These are phyloP conservation scores for Psidium guajava DNA, from an alignment of 345 rosid genomes.

Conservation along the genomic window DNA sequence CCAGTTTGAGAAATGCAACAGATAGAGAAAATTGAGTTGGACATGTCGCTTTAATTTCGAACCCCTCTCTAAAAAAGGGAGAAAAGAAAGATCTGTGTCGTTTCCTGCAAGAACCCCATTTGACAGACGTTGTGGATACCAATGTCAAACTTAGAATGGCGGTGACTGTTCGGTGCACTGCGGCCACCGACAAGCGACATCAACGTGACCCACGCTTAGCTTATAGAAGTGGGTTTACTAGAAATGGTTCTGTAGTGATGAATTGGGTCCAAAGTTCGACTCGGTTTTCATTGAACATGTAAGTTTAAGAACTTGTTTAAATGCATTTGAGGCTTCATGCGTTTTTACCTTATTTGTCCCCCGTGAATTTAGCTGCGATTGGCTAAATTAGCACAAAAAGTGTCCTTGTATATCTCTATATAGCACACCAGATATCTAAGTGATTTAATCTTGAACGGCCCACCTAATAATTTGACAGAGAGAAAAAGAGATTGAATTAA, in stretches of 20 bases:
- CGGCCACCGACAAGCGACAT: not conserved
- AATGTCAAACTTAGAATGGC: not conserved
- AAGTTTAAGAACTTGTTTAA: not conserved
- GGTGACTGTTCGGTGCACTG: not conserved
- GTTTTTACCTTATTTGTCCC: not conserved
- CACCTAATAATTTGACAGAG: not conserved
- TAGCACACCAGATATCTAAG: not conserved
- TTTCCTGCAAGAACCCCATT: not conserved
- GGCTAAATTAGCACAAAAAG: not conserved
- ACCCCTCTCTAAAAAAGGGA: too few species aligned
- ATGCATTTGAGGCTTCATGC: not conserved
- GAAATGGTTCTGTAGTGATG: not conserved
- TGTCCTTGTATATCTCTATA: not conserved
- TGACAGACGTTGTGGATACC: not conserved
- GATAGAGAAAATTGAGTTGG: too few species aligned
- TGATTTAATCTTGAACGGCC: not conserved
- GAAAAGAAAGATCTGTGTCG: not conserved
- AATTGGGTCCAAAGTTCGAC: not conserved
- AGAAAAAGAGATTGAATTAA: too few species aligned
- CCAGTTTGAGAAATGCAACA: too few species aligned
- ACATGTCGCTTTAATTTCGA: too few species aligned
- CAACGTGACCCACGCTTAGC: not conserved
- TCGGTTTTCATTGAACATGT: not conserved
- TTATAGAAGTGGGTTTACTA: not conserved
- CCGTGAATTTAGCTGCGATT: not conserved